A percentile compares a stretch with the other conserved stretches of the same genome.
phyloP scores from a whole-genome alignment of 768 basidiomycete genomes.

The Amanita rubescens region DNA sequence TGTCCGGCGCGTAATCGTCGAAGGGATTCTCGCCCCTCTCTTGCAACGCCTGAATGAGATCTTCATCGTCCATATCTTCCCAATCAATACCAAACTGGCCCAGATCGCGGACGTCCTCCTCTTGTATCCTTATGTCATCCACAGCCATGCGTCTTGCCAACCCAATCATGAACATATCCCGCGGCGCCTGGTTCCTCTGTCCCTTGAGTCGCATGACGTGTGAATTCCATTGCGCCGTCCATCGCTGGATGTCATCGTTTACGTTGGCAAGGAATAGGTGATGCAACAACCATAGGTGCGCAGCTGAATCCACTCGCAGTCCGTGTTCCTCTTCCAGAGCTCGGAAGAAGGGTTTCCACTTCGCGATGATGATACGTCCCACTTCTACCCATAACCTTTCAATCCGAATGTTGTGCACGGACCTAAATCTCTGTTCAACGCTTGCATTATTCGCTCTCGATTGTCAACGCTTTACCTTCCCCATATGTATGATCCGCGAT shows the following conservation, averaged over 20 bases:
- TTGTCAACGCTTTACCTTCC: slow-evolving; percentile 13
- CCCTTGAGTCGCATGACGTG: slow-evolving; percentile 14
- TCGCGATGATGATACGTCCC: slow-evolving; percentile 18
- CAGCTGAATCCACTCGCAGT: slow-evolving; percentile 15
- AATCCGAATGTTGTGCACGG: slow-evolving; percentile 20
- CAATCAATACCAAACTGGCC: slow-evolving; percentile 9
- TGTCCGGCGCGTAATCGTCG: neutral
- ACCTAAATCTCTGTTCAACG: neutral
- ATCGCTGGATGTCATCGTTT: slow-evolving; percentile 19
- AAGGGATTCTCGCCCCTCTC: neutral
- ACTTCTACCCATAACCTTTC: slow-evolving; percentile 32
- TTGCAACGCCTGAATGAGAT: neutral
- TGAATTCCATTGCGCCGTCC: slow-evolving; percentile 23
- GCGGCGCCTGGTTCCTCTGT: slow-evolving; percentile 7
- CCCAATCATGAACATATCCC: slow-evolving; percentile 15
- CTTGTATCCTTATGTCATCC: slow-evolving; percentile 7
- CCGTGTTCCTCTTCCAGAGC: no score
- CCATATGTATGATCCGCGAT: slow-evolving; percentile 29
- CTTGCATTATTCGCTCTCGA: neutral
- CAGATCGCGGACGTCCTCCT: slow-evolving; percentile 4
- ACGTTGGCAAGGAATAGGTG: slow-evolving; percentile 23
- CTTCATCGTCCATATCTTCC: neutral
- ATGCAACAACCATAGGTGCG: slow-evolving; percentile 30
- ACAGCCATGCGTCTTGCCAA: slow-evolving; percentile 5
- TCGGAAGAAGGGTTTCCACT: slow-evolving; percentile 29